A percentile compares a stretch with the other conserved stretches of the same genome.
Evolutionary conservation across 805 yeast species (phyloP).

Genomic region (Yamadazyma laniorum): DNA sequence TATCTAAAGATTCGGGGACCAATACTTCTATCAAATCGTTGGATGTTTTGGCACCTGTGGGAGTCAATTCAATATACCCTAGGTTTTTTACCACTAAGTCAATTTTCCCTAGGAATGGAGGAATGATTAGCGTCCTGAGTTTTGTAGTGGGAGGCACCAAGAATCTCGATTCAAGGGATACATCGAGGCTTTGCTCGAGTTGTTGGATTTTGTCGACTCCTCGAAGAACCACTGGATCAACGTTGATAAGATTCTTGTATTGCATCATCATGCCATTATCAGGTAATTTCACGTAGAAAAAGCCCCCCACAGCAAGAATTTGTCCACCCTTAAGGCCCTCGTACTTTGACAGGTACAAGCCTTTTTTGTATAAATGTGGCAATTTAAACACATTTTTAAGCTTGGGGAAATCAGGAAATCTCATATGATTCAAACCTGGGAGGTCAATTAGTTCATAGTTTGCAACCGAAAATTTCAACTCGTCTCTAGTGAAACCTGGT

Average conservation of each 20-base stretch:
- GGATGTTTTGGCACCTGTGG: constrained; percentile 47
- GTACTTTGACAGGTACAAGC: constrained; percentile 30
- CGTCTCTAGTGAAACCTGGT: constrained; percentile 71
- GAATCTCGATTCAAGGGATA: constrained; percentile 14
- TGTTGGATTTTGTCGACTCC: constrained; percentile 11
- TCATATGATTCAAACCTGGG: constrained; percentile 15
- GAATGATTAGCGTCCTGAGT: constrained; percentile 49
- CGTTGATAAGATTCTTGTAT: constrained; percentile 39
- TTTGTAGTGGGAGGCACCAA: constrained; percentile 16
- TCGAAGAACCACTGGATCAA: constrained; percentile 60
- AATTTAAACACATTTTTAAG: constrained; percentile 32
- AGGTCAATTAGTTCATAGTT: constrained; percentile 11
- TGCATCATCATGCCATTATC: constrained; percentile 14
- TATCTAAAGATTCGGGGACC: constrained; percentile 52
- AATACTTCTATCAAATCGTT: constrained; percentile 31
- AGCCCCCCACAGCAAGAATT: constrained; percentile 57
- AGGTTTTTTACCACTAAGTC: constrained; percentile 64
- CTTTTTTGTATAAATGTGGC: constrained; percentile 25
- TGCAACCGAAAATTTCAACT: constrained; percentile 35
- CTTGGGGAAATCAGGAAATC: constrained; percentile 14
- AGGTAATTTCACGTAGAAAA: constrained; percentile 59
- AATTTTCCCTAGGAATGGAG: constrained; percentile 67
- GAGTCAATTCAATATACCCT: constrained; percentile 61
- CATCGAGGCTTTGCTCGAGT: constrained; percentile 20
- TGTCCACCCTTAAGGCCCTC: constrained; percentile 43